Evolutionary conservation across 129 eudicot genomes (phyloP).

Genomic region (Tagetes erecta): DNA sequence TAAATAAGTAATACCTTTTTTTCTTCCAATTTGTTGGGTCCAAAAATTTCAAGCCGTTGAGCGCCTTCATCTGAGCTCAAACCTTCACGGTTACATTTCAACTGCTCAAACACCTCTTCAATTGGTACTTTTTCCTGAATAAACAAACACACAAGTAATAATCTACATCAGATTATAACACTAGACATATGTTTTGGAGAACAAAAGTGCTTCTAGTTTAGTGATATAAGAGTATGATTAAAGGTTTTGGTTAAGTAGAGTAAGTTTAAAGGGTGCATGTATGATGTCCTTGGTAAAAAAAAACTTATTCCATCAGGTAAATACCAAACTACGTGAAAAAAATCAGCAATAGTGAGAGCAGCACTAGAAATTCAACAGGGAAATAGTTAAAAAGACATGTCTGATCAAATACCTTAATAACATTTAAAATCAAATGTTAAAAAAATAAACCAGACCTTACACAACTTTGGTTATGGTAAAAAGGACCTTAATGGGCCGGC

Average conservation of each 20-base stretch:
- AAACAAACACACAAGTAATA: background rate
- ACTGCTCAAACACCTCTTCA: slow-evolving; percentile 66
- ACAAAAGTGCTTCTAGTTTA: background rate
- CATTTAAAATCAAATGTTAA: background rate
- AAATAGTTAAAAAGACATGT: background rate
- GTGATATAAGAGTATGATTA: too few species aligned
- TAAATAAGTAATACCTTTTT: slow-evolving; percentile 39
- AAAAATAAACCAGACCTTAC: background rate
- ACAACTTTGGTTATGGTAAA: background rate
- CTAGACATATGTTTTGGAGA: background rate
- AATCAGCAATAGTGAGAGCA: background rate
- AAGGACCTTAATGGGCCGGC: background rate
- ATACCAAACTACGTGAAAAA: background rate
- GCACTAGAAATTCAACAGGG: background rate
- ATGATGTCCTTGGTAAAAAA: too few species aligned
- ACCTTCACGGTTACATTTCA: slow-evolving; percentile 65
- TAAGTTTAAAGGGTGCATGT: too few species aligned
- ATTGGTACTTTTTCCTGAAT: slow-evolving; percentile 63
- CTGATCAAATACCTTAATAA: background rate
- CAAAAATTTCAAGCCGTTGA: slow-evolving; percentile 51
- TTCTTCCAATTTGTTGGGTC: slow-evolving; percentile 66
- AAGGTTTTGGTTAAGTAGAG: too few species aligned
- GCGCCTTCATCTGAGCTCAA: slow-evolving; percentile 48
- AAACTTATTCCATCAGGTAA: background rate
- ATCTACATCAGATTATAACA: background rate